Base-by-base conservation (phyloP, 768 basidiomycete genomes). In the Coprinopsis marcescibilis region DNA sequence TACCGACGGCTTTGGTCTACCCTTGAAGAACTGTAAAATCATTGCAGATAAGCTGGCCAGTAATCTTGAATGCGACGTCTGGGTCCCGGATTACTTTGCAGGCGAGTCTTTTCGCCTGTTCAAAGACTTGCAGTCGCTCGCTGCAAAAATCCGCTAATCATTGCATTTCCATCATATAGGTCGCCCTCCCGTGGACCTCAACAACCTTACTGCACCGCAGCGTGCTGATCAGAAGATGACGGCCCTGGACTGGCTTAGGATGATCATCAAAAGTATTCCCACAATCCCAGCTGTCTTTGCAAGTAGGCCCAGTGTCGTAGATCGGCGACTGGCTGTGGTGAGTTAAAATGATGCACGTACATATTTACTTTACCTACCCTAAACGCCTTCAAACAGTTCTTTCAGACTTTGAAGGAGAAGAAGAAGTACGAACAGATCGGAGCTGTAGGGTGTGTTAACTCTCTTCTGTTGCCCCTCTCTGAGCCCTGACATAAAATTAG, bases 81-180 rank as follows among this genome's bases (percentile, higher is more conserved):
- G 77, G 74, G 67, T 80, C 14, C 81, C 81, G 8, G 79, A 84
- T 60, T 59, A 78, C 39, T 83, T 81, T 53, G 57, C 66, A 50
- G 81, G 80, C 76, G 37, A 26, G 24, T 17, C 35, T 8, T 6
- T 36, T 36, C 7, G 12, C 19, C 19, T 36, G 35, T 36, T 17
- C 19, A 36, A 17, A 8, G 7, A 13, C 17, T 10, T 36, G 8
- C 19, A 32, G 29, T n/a, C 29, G 8, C 29, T 32, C 29, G 8
- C 29, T n/a, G n/a, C n/a, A n/a, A n/a, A n/a, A n/a, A n/a, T n/a
- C n/a, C n/a, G 35, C 12, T 36, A 17, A 13, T 8, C 12, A 36
- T 36, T 36, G 13, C 20, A n/a, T 17, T 17, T 8, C 20, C 20
- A 4, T 5, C 7, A n/a, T 8, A 8, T 19, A 48, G 47, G 47